These are phyloP conservation scores for Davidsoniella eucalypti DNA, from an alignment of 2,329 filamentous ascomycete genomes.

Conservation along the genomic window DNA sequence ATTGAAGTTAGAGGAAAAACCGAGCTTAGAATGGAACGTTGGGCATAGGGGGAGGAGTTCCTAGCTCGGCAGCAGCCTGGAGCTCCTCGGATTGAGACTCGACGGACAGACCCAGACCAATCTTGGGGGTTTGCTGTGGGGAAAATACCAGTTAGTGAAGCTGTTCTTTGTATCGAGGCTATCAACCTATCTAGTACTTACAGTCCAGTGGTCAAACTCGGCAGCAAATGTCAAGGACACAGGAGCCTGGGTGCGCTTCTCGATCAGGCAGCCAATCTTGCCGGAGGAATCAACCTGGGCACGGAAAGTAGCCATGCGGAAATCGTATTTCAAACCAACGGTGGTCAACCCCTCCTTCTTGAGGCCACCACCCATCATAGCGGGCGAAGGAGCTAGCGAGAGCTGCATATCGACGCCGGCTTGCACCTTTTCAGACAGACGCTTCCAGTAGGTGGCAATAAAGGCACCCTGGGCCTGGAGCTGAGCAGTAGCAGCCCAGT, in stretches of 20 bases:
- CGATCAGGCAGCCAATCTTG: conserved; percentile 79
- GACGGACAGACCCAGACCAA: conserved; percentile 85
- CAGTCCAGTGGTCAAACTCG: conserved; percentile 90
- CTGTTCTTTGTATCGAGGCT: conserved; percentile 13
- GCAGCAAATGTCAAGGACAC: conserved; percentile 90
- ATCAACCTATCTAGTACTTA: conserved; percentile 31
- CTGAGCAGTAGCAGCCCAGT: conserved; percentile 89
- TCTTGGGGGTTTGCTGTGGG: conserved; percentile 74
- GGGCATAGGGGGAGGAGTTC: conserved; percentile 31
- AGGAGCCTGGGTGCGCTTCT: conserved; percentile 88
- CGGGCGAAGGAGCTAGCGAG: conserved; percentile 51
- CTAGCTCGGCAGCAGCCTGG: conserved; percentile 64
- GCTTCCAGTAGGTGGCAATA: conserved; percentile 86
- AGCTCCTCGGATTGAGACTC: conserved; percentile 73
- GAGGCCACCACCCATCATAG: conserved; percentile 58
- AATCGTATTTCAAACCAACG: conserved; percentile 94
- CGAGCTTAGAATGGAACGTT: conserved; percentile 48
- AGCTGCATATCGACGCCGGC: conserved; percentile 90
- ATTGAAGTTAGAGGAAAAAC: neutral
- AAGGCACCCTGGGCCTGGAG: conserved; percentile 76
- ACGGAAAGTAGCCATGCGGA: conserved; percentile 86
- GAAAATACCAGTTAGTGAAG: conserved; percentile 5
- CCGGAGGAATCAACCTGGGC: conserved; percentile 92
- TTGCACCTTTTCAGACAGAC: conserved; percentile 85
- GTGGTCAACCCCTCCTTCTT: conserved; percentile 82